Percentiles rank a stretch among this genome's conserved stretches.
Evolutionary conservation across 208 protist genomes (phyloP).

Genomic region (Leishmania tropica): DNA sequence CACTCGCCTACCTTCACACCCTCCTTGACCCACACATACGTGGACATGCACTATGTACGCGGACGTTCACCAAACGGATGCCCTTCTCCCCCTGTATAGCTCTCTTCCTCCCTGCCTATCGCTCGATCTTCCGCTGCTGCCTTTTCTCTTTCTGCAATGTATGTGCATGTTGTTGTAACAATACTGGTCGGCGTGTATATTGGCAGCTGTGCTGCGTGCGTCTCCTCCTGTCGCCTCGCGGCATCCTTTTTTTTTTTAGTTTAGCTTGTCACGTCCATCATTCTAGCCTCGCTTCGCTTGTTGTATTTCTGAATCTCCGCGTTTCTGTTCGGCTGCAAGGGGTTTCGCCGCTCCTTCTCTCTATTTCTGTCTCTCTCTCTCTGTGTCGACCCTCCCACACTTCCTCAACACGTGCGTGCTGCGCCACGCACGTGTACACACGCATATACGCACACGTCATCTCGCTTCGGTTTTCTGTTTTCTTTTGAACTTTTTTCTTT

Average conservation of each 20-base stretch:
- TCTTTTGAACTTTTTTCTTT: no score
- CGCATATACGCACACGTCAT: no score
- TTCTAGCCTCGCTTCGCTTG: background rate
- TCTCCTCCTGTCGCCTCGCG: no score
- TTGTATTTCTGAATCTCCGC: background rate
- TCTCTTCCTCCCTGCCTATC: background rate
- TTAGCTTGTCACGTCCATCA: background rate
- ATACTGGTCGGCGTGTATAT: background rate
- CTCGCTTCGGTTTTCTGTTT: no score
- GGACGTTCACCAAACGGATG: background rate
- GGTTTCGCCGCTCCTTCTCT: no score
- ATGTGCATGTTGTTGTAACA: background rate
- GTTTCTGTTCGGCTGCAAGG: background rate
- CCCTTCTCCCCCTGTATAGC: background rate
- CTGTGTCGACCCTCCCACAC: no score
- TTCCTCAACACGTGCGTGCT: no score
- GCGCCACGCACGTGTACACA: background rate
- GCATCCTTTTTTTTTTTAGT: no score
- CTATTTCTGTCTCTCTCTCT: background rate
- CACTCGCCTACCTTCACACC: background rate
- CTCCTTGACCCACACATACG: background rate
- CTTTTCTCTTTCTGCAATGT: background rate
- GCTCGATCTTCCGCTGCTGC: background rate
- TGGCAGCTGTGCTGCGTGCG: background rate
- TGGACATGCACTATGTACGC: background rate